Evolutionary conservation across 495 filamentous ascomycete genomes (phyloP).

Genomic region (Penicillium odoratum): DNA sequence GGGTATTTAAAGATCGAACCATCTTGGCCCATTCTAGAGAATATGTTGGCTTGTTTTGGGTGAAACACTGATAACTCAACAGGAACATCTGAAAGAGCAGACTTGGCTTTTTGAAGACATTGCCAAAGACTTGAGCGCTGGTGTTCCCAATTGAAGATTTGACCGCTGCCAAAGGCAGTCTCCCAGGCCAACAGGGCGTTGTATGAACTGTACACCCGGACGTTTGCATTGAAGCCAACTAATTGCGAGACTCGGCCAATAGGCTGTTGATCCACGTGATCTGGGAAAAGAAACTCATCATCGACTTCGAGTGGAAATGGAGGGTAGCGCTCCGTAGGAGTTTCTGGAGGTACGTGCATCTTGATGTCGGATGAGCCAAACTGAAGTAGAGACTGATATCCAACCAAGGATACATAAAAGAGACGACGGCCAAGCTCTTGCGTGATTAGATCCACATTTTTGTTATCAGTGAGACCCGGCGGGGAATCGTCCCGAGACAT

Average conservation of each 20-base stretch:
- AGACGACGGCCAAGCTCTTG: conserved; percentile 76
- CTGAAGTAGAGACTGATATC: conserved; percentile 63
- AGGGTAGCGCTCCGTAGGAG: conserved; percentile 71
- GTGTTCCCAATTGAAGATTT: conserved; percentile 69
- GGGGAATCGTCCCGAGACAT: conserved; percentile 20
- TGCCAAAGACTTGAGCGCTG: conserved; percentile 65
- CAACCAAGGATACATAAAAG: conserved; percentile 75
- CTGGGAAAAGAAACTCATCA: conserved; percentile 69
- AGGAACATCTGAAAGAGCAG: conserved; percentile 59
- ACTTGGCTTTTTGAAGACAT: conserved; percentile 60
- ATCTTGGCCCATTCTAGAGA: conserved; percentile 20
- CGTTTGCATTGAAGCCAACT: conserved; percentile 75
- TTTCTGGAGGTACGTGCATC: conserved; percentile 67
- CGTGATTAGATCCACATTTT: conserved; percentile 61
- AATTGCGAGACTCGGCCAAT: conserved; percentile 59
- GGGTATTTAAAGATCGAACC: conserved; percentile 25
- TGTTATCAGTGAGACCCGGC: conserved; percentile 24
- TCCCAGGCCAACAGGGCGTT: conserved; percentile 67
- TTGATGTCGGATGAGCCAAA: conserved; percentile 65
- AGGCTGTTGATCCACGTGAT: conserved; percentile 64
- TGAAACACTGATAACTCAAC: conserved; percentile 55
- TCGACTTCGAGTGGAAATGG: conserved; percentile 79
- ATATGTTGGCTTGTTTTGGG: conserved; percentile 16
- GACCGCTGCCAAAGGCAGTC: conserved; percentile 68
- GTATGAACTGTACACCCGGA: conserved; percentile 70